Percentiles rank a stretch among this genome's conserved stretches.
Evolutionary conservation across 139 green algal genomes (phyloP).

Genomic region (Axilococcus clingmanii): DNA sequence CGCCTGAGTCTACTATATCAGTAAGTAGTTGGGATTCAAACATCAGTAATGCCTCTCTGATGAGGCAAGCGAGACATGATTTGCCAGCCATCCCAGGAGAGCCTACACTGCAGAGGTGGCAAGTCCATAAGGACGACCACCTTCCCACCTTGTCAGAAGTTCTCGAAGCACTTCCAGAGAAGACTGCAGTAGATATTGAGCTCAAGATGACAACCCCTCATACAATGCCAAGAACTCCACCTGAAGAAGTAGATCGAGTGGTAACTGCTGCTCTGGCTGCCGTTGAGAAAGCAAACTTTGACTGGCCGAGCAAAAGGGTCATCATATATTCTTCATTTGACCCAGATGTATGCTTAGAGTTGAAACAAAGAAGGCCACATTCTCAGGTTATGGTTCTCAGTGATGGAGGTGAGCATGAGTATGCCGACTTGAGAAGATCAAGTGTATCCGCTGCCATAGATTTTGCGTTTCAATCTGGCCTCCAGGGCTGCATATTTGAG

Average conservation of each 20-base stretch:
- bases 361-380: conserved; percentile 26
- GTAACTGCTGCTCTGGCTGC: conserved; percentile 23
- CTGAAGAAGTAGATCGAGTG: conserved; percentile 49
- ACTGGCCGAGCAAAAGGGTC: not conserved
- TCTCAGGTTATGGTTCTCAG: conserved; percentile 71
- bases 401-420: conserved; percentile 37
- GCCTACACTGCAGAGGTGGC: conserved; percentile 13
- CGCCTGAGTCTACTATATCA: not conserved
- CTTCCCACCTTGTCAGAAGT: conserved; percentile 58
- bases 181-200: conserved; percentile 76
- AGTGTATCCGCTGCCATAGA: conserved; percentile 51
- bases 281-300: conserved; percentile 7
- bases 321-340: conserved; percentile 77
- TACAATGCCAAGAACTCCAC: conserved; percentile 33
- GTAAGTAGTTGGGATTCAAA: not conserved
- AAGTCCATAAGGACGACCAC: conserved; percentile 41
- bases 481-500: conserved; percentile 67
- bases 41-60: conserved; percentile 4
- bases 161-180: conserved; percentile 37
- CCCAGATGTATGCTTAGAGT: conserved; percentile 61
- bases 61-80: conserved; percentile 13
- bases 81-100: conserved; percentile 10
- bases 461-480: conserved; percentile 29
- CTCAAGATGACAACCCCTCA: conserved; percentile 71
- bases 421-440: conserved; percentile 58